phyloP scores from a whole-genome alignment of 164 flowering plant genomes.

The Sextonia rubra region DNA sequence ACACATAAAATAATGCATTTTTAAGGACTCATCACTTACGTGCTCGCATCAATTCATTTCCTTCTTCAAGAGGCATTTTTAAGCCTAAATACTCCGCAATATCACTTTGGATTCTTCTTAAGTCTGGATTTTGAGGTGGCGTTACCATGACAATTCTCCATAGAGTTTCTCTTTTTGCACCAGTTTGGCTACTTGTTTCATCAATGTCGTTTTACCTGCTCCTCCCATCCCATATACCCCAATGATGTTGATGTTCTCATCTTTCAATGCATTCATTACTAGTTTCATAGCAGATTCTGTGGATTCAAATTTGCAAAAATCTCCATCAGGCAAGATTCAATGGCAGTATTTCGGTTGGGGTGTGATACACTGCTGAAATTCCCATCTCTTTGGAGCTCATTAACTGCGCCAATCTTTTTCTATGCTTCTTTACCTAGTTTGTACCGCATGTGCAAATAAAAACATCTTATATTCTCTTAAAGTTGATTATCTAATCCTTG shows the following conservation, averaged over 20 bases:
- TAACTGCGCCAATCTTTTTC: not conserved
- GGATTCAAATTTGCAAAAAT: not conserved
- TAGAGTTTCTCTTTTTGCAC: not conserved
- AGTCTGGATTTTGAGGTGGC: not conserved
- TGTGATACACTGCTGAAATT: not conserved
- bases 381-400: not conserved
- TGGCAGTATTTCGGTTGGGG: not conserved
- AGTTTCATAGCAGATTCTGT: not conserved
- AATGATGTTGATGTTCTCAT: not conserved
- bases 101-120: not conserved
- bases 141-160: not conserved
- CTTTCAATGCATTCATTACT: not conserved
- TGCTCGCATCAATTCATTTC: not conserved
- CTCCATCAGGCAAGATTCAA: not conserved
- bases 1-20: no score
- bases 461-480: not conserved
- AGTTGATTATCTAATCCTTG: not conserved
- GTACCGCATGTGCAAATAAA: not conserved
- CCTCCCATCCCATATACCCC: conserved; percentile 1
- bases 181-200: not conserved
- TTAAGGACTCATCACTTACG: no score
- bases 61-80: no score
- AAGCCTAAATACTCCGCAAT: no score
- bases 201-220: not conserved
- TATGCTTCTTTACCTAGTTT: not conserved